A percentile compares a stretch with the other conserved stretches of the same genome.
These are phyloP conservation scores for Nakazawaea ambrosiae DNA, from an alignment of 805 yeast genomes.

Conservation along the genomic window DNA sequence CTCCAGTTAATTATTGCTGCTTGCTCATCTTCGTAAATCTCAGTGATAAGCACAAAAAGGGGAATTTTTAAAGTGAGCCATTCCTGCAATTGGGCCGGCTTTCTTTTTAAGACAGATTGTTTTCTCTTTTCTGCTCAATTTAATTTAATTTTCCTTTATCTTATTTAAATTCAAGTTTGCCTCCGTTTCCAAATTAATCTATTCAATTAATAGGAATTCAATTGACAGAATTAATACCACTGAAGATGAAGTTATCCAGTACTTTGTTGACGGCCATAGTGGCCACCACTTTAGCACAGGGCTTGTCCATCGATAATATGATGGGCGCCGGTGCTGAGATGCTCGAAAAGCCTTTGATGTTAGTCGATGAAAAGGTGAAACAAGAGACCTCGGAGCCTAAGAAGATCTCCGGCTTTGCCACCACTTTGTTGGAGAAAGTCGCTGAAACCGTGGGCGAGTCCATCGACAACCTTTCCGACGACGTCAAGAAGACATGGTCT, in stretches of 20 bases:
- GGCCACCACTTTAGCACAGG: conserved; percentile 7
- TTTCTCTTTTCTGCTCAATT: too few species aligned
- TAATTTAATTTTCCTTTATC: too few species aligned
- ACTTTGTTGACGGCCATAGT: conserved; percentile 8
- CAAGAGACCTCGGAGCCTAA: not conserved
- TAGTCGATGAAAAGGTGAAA: conserved; percentile 1
- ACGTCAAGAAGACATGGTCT: conserved; percentile 48
- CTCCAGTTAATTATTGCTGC: too few species aligned
- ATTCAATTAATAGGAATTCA: too few species aligned
- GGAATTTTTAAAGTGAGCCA: too few species aligned
- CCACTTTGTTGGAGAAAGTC: conserved; percentile 25
- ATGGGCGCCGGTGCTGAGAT: conserved; percentile 1
- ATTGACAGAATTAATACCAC: too few species aligned
- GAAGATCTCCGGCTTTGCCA: not conserved
- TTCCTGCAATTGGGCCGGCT: too few species aligned
- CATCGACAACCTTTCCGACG: conserved; percentile 38
- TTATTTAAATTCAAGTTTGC: too few species aligned
- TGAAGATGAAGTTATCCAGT: conserved; percentile 10
- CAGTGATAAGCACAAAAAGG: too few species aligned
- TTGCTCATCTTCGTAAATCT: too few species aligned
- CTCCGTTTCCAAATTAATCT: too few species aligned
- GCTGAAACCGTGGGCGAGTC: conserved; percentile 46
- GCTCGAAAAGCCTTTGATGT: conserved; percentile 6
- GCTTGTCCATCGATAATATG: conserved; percentile 8
- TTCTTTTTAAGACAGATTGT: too few species aligned